phyloP scores from a whole-genome alignment of 495 filamentous ascomycete species.

The Oidiodendron maius region DNA sequence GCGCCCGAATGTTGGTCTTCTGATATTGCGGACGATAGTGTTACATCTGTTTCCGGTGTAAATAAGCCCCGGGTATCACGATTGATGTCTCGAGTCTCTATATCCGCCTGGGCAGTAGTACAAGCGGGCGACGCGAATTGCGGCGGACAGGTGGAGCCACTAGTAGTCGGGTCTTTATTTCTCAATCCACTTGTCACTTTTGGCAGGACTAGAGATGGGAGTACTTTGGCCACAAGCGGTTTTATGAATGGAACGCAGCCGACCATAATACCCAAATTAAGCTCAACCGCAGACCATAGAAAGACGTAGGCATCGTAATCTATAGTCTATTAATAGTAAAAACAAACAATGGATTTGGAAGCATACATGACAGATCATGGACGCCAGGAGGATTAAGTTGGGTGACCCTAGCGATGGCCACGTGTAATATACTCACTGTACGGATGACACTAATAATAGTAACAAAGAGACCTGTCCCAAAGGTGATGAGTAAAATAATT shows the following conservation, averaged over 20 bases:
- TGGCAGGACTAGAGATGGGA: background rate
- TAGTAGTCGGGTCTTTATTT: background rate
- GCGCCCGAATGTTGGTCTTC: background rate
- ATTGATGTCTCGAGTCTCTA: background rate
- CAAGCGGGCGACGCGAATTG: background rate
- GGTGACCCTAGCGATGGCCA: background rate
- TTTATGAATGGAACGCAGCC: background rate
- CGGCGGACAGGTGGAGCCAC: background rate
- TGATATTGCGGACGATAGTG: background rate
- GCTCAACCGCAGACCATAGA: background rate
- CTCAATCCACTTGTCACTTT: background rate
- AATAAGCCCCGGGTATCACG: background rate
- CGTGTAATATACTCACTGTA: conserved; percentile 10
- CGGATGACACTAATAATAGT: conserved; percentile 48
- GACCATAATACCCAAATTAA: background rate
- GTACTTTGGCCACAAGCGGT: background rate
- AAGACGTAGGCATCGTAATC: background rate
- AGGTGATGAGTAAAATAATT: conserved; percentile 36
- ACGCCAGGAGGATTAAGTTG: background rate
- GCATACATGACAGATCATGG: background rate
- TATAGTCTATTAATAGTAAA: background rate
- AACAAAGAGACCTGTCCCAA: conserved; percentile 46
- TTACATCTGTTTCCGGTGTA: background rate
- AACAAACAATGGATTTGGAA: background rate
- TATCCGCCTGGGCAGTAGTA: background rate